These are phyloP conservation scores for Syncephalastrum racemosum DNA, from an alignment of 371 early-diverging fungal genomes.

Conservation along the genomic window DNA sequence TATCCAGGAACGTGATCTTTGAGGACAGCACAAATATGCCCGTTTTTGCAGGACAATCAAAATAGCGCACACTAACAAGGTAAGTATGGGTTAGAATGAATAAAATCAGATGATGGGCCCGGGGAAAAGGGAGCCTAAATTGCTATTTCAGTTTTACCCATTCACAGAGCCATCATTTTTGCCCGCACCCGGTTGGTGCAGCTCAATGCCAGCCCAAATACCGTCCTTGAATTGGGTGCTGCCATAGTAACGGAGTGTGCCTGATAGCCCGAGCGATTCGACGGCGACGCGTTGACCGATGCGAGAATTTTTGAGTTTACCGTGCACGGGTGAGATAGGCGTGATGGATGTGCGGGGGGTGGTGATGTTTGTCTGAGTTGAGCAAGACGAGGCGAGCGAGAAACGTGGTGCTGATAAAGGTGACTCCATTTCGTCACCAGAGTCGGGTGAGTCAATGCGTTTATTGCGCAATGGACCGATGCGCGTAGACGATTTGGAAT, in stretches of 20 bases:
- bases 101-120: background rate
- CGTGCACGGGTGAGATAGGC: background rate
- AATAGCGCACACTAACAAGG: constrained; percentile 19
- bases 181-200: constrained; percentile 63
- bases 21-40: constrained; percentile 25
- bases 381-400: constrained; percentile 18
- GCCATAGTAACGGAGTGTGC: constrained; percentile 69
- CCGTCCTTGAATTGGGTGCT: constrained; percentile 69
- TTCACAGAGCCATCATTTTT: constrained; percentile 73
- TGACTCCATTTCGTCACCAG: constrained; percentile 12
- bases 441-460: constrained; percentile 8
- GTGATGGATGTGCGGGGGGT: constrained; percentile 20
- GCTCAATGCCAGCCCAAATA: constrained; percentile 77
- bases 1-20: constrained; percentile 7
- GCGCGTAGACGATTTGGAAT: constrained; percentile 10
- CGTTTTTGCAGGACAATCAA: constrained; percentile 20
- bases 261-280: constrained; percentile 54
- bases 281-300: constrained; percentile 64
- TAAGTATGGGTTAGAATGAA: constrained; percentile 1
- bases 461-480: constrained; percentile 6
- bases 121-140: background rate
- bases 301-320: constrained; percentile 7
- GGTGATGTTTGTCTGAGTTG: constrained; percentile 15
- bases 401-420: constrained; percentile 16
- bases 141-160: constrained; percentile 41